Evolutionary conservation across 2,329 filamentous ascomycete genomes (phyloP).

Genomic region (Paecilomyces variotii): DNA sequence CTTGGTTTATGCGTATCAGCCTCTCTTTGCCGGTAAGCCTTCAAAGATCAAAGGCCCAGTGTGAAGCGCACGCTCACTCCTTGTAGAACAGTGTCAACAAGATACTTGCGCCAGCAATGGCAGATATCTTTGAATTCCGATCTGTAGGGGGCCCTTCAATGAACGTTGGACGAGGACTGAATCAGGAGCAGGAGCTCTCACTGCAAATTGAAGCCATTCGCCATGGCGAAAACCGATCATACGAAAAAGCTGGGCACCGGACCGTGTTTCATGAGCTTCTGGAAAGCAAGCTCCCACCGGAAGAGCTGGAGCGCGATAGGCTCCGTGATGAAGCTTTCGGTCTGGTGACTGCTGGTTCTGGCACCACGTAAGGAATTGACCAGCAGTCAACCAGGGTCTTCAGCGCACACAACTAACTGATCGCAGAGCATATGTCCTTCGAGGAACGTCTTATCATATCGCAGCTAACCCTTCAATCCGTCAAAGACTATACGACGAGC

Average conservation of each 20-base stretch:
- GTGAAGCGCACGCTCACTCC: background rate
- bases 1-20: background rate
- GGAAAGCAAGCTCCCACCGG: background rate
- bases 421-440: constrained; percentile 1
- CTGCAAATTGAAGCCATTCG: background rate
- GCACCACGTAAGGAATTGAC: background rate
- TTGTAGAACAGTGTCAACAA: constrained; percentile 1
- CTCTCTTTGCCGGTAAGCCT: background rate
- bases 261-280: background rate
- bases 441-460: constrained; percentile 7
- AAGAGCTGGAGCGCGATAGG: background rate
- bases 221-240: background rate
- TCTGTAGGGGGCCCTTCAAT: background rate
- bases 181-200: background rate
- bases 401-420: background rate
- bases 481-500: constrained; percentile 7
- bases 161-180: background rate
- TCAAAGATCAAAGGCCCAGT: background rate
- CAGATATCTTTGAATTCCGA: constrained; percentile 3
- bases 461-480: constrained; percentile 7
- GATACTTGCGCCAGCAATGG: constrained; percentile 1
- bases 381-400: background rate
- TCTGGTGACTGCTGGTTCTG: background rate
- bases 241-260: background rate
- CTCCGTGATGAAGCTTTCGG: background rate